These are phyloP conservation scores for Ceratorhiza oryzae-sativae DNA, from an alignment of 1,284 basidiomycete genomes.

Conservation along the genomic window DNA sequence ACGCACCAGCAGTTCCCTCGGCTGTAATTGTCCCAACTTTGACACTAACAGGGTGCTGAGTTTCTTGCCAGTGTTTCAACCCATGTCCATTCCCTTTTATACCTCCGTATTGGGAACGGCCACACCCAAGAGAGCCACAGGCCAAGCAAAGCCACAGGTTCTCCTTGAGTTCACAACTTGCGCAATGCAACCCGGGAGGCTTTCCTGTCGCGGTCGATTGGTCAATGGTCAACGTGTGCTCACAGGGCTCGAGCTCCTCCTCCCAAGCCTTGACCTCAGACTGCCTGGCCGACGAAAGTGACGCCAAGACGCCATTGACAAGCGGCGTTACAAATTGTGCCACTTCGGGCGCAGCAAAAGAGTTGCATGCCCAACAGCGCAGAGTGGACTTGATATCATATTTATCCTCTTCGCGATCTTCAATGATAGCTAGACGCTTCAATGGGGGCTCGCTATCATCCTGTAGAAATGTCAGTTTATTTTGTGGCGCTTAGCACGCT, in stretches of 20 bases:
- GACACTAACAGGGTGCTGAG: conserved; percentile 84
- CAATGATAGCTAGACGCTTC: conserved; percentile 87
- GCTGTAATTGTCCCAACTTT: conserved; percentile 98
- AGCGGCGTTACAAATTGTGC: conserved; percentile 49
- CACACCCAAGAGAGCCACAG: conserved; percentile 95
- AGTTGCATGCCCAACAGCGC: conserved; percentile 81
- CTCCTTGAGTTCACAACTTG: conserved; percentile 78
- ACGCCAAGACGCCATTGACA: conserved; percentile 76
- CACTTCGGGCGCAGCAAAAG: conserved; percentile 57
- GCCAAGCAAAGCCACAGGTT: conserved; percentile 97
- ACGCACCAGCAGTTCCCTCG: conserved; percentile 84
- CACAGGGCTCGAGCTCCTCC: conserved; percentile 88
- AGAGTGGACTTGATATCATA: conserved; percentile 75
- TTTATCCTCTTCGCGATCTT: conserved; percentile 87
- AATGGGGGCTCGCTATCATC: conserved; percentile 79
- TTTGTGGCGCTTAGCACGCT: not conserved
- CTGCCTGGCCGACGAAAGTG: conserved; percentile 88
- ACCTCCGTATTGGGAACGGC: conserved; percentile 87
- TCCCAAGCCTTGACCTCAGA: conserved; percentile 98
- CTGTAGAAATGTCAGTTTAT: conserved; percentile 45
- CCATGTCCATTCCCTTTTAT: conserved; percentile 91
- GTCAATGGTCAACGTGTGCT: conserved; percentile 82
- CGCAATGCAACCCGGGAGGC: conserved; percentile 66
- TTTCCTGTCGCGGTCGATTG: conserved; percentile 66
- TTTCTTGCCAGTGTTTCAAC: conserved; percentile 78